A percentile compares a stretch with the other conserved stretches of the same genome.
These are phyloP conservation scores for Clavulina sp. DNA, from an alignment of 768 basidiomycete genomes.

Conservation along the genomic window DNA sequence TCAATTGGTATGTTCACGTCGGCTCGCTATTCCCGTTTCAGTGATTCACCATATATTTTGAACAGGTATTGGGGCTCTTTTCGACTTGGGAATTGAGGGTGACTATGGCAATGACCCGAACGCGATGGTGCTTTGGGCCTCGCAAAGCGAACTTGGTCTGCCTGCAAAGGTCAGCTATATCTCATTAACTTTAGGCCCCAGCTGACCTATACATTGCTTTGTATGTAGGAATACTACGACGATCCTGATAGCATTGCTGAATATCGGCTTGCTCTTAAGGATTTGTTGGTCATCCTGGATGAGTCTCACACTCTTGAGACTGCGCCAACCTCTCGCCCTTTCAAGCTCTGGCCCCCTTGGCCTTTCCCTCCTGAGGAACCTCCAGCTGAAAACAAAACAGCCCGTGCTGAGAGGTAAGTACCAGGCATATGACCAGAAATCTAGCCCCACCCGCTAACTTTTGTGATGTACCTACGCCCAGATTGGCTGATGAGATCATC, in stretches of 20 bases:
- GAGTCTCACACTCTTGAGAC: conserved; percentile 25
- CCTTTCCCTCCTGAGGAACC: conserved; percentile 37
- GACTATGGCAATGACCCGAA: conserved; percentile 79
- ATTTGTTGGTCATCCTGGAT: conserved; percentile 44
- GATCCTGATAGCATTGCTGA: conserved; percentile 66
- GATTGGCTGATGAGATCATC: conserved; percentile 54
- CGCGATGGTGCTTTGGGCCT: conserved; percentile 70
- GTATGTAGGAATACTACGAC: neutral
- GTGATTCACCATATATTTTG: conserved; percentile 3
- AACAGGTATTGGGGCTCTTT: conserved; percentile 57
- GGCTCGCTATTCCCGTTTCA: neutral
- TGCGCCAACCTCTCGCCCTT: too few relatives aligned
- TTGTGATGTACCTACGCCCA: too few relatives aligned
- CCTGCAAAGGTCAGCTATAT: conserved; percentile 53
- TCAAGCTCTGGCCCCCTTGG: conserved; percentile 14
- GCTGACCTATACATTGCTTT: neutral
- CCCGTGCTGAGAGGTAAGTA: conserved; percentile 26
- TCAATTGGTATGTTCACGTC: conserved; percentile 41
- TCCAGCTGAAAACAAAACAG: conserved; percentile 33
- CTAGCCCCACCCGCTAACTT: neutral
- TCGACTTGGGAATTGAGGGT: conserved; percentile 73
- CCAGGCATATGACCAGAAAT: neutral
- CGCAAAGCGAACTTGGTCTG: conserved; percentile 61
- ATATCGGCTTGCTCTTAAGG: conserved; percentile 46
- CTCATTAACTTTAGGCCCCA: neutral